Evolutionary conservation across 2,329 filamentous ascomycete species (phyloP), one percentile per base, ranked within the genome.

Genomic region (Colletotrichum sp.): DNA sequence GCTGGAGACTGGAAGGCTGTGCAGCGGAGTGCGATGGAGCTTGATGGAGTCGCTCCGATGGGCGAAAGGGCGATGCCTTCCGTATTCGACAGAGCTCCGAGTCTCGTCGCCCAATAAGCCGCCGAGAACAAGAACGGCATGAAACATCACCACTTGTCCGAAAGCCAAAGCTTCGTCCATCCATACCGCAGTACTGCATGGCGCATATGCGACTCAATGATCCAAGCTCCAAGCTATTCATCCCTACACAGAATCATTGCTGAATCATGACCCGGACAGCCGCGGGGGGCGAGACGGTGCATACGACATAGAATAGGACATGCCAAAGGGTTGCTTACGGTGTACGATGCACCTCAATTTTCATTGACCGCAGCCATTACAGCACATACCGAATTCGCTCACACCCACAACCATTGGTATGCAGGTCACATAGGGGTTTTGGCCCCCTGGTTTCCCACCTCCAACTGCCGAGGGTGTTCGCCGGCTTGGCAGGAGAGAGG

Each of bases 31-130:
- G 36, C 52, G 55, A 68, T 73, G 73, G 70, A 57, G 63, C 34
- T 69, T 21, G 16, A 64, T 65, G 73, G 73, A 73, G 73, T 73
- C 32, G 44, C 73, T 76, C 73, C 57, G 70, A 73, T 65, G 70
- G 72, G 55, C 26, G 63, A 71, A 21, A 49, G 68, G 66, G 69
- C 55, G 62, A 76, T 72, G 69, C 36, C 73, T 76, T 76, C 73
- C 73, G 26, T 36, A 76, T 69, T 72, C 16, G 73, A 76, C 12
- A 10, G 44, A 9, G 9, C 73, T 73, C 73, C 73, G 73, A 69
- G n/a, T 10, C 13, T 44, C 34, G 36, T 60, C 8, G 36, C 39
- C 73, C 73, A 73, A 69, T 73, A 12, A 18, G 44, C n/a, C 21
- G 10, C 24, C 64, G 32, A 49, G 55, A 26, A 49, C 65, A 18